Evolutionary conservation across 345 rosid species (phyloP).

Genomic region (Cardiospermum halicacabum): DNA sequence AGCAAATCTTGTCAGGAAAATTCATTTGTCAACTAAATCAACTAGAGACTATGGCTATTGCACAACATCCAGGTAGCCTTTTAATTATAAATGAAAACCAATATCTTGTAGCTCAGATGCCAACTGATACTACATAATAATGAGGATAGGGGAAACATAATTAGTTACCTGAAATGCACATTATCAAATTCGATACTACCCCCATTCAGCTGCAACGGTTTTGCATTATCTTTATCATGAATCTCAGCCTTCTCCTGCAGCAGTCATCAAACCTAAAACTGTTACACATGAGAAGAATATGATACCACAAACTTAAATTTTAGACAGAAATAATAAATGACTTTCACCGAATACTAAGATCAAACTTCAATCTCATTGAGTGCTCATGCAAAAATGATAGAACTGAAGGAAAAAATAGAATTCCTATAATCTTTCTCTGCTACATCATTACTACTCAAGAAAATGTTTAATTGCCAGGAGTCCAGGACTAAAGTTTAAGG

Average conservation of each 20-base stretch:
- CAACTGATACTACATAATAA: slow-evolving; percentile 1
- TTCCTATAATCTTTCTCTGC: not conserved
- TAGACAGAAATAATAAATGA: not conserved
- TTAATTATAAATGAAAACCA: slow-evolving; percentile 2
- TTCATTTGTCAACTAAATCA: not conserved
- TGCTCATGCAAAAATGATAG: not conserved
- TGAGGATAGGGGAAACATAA: slow-evolving; percentile 9
- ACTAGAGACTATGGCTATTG: not conserved
- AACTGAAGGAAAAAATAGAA: not conserved
- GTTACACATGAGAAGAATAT: slow-evolving; percentile 8
- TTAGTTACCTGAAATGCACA: slow-evolving; percentile 78
- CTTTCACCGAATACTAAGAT: not conserved
- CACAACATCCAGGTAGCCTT: not conserved
- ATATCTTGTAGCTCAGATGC: not conserved
- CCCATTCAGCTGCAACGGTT: slow-evolving; percentile 66
- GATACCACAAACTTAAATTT: not conserved
- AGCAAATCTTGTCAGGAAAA: no score
- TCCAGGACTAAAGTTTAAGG: not conserved
- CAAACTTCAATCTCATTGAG: not conserved
- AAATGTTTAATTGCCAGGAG: no score
- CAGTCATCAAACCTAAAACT: slow-evolving; percentile 21
- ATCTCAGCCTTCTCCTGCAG: slow-evolving; percentile 86
- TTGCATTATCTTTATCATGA: slow-evolving; percentile 55
- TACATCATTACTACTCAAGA: not conserved
- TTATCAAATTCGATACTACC: slow-evolving; percentile 80